phyloP scores from a whole-genome alignment of 441 rosid species.

The Cnidoscolus chayamansa region DNA sequence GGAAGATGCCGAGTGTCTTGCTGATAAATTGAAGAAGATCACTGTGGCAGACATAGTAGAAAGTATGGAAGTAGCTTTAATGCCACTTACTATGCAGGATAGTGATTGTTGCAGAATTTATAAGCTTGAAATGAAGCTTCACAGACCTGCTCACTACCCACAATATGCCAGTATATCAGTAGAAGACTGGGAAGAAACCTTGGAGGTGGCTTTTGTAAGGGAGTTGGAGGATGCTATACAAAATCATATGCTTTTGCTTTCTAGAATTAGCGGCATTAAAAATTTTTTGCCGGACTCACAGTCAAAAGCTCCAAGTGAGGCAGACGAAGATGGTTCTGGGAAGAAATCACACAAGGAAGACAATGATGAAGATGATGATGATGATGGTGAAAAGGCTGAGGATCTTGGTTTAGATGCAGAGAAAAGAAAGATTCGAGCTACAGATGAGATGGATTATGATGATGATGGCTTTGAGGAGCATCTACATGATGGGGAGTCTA shows the following conservation, averaged over 20 bases:
- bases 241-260: slow-evolving; percentile 59
- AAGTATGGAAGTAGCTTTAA: slow-evolving; percentile 63
- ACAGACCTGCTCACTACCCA: slow-evolving; percentile 57
- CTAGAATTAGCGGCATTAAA: slow-evolving; percentile 72
- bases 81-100: slow-evolving; percentile 48
- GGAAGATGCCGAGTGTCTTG: slow-evolving; percentile 59
- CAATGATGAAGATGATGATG: slow-evolving; percentile 39
- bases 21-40: slow-evolving; percentile 75
- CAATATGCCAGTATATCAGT: slow-evolving; percentile 41
- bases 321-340: slow-evolving; percentile 50
- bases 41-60: slow-evolving; percentile 76
- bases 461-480: slow-evolving; percentile 67
- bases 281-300: slow-evolving; percentile 35
- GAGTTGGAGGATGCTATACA: slow-evolving; percentile 91
- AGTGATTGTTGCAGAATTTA: slow-evolving; percentile 57
- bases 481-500: slow-evolving; percentile 37
- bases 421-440: slow-evolving; percentile 52
- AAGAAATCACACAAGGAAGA: slow-evolving; percentile 31
- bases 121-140: slow-evolving; percentile 77
- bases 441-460: slow-evolving; percentile 85
- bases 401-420: slow-evolving; percentile 89
- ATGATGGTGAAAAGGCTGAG: slow-evolving; percentile 52
- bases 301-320: slow-evolving; percentile 41
- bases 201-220: slow-evolving; percentile 55
- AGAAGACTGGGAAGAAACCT: slow-evolving; percentile 63